These are phyloP conservation scores for Urostyla sp. DNA, from an alignment of 73 alveolate species.

Conservation along the genomic window DNA sequence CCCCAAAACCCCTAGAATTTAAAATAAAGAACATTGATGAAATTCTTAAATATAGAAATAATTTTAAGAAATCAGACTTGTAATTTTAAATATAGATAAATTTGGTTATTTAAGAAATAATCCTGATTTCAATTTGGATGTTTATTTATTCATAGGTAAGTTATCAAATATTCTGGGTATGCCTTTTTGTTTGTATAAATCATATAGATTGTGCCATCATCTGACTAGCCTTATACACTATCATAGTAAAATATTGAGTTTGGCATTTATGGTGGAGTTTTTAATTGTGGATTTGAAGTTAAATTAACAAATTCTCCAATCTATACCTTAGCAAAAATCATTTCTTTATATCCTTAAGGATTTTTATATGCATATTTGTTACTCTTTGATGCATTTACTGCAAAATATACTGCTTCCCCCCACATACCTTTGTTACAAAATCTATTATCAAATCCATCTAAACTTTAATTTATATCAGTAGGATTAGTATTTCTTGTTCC, in stretches of 20 bases:
- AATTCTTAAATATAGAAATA: too few species aligned
- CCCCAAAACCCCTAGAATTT: too few species aligned
- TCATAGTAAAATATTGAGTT: conserved; percentile 16
- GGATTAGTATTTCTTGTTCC: conserved; percentile 35
- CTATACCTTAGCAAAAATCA: conserved; percentile 53
- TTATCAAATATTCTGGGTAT: conserved; percentile 58
- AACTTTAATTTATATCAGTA: neutral
- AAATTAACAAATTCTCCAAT: conserved; percentile 14
- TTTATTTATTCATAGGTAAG: conserved; percentile 26
- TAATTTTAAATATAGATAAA: too few species aligned
- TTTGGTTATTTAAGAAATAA: too few species aligned
- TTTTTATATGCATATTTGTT: neutral
- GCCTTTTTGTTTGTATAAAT: conserved; percentile 52
- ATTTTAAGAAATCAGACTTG: too few species aligned
- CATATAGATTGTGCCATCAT: conserved; percentile 36
- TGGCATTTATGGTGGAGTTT: conserved; percentile 49
- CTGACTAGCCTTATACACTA: conserved; percentile 41
- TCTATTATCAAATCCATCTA: conserved; percentile 45
- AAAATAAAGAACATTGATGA: too few species aligned
- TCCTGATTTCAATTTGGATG: too few species aligned
- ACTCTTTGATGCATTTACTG: conserved; percentile 40
- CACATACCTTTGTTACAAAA: conserved; percentile 61
- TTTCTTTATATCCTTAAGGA: neutral
- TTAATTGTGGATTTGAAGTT: neutral
- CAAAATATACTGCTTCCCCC: conserved; percentile 69